Evolutionary conservation across 2,329 filamentous ascomycete genomes (phyloP), one percentile per base, ranked within the genome.

Genomic region (Ophiobolus disseminans): DNA sequence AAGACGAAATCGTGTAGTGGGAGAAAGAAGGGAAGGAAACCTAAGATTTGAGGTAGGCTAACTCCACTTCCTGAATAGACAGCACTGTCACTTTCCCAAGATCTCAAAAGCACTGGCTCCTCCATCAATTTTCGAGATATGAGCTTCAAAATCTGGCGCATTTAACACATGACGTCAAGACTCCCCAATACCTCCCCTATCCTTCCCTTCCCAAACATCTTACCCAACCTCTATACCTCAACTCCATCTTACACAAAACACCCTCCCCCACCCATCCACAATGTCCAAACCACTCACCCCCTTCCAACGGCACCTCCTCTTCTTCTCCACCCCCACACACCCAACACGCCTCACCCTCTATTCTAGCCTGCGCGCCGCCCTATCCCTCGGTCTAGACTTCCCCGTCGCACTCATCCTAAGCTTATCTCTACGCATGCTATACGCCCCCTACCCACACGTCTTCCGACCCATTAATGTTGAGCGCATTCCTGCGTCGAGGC

Each of bases 241-340:
- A 26, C 6, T 11, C 6, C 11, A 35, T 4, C 3, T 21, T 8
- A 8, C n/a, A 16, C 26, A 34, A 10, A 23, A 23, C 25, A 32
- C 16, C 7, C 6, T 22, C 34, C 14, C 26, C 26, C 16, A 32
- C 30, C 30, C n/a, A 8, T 13, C 16, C 30, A 14, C 30, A 14
- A 57, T 57, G 61, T 57, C 59, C 43, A 48, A 23, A 28, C 50
- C 40, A 6, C 60, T 58, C 36, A 56, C 59, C 3, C 50, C 61
- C 10, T 64, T 64, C 30, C 60, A 64, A 32, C 41, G 41, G 21
- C 61, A 64, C 30, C 49, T 64, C 8, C 25, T 53, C 16, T 64
- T 63, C 53, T 63, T 64, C 39, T 60, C 59, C 4, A 64, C 58
- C 1, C 55, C 56, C 5, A 62, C 58, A 10, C 44, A 50, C 10